phyloP scores from a whole-genome alignment of 2,329 filamentous ascomycete species.

The Hypoxylon sp. region DNA sequence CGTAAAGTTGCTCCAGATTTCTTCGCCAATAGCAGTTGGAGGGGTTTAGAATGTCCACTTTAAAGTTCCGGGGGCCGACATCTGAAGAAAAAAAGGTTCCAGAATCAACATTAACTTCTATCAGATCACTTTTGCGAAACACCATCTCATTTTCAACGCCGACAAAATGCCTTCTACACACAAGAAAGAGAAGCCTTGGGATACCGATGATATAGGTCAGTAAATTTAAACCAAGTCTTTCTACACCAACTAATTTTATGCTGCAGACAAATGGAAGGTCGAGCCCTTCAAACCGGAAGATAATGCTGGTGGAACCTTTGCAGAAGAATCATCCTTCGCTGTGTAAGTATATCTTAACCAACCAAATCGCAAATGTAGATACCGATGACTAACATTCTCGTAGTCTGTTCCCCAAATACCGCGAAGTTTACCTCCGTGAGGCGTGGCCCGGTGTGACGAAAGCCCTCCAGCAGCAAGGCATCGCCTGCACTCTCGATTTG shows the following conservation, averaged over 20 bases:
- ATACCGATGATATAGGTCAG: conserved; percentile 96
- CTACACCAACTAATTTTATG: conserved; percentile 48
- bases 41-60: conserved; percentile 10
- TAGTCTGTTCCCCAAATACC: conserved; percentile 92
- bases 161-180: conserved; percentile 63
- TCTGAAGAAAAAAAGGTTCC: conserved; percentile 29
- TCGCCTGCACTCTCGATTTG: conserved; percentile 91
- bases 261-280: conserved; percentile 90
- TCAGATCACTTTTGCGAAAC: not conserved
- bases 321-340: conserved; percentile 90
- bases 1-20: too few relatives aligned
- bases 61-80: conserved; percentile 27
- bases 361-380: too few relatives aligned
- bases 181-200: conserved; percentile 91
- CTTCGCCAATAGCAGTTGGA: not conserved
- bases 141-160: conserved; percentile 7
- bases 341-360: too few relatives aligned
- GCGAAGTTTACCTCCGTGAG: conserved; percentile 91
- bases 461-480: conserved; percentile 84
- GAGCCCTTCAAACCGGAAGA: conserved; percentile 86
- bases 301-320: conserved; percentile 85
- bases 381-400: too few relatives aligned
- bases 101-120: conserved; percentile 9
- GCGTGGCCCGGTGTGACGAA: conserved; percentile 88
- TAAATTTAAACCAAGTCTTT: conserved; percentile 68